Evolutionary conservation across 371 early-diverging fungal genomes (phyloP), one percentile per base, ranked within the genome.

Genomic region (Capillidium rhysosporum): DNA sequence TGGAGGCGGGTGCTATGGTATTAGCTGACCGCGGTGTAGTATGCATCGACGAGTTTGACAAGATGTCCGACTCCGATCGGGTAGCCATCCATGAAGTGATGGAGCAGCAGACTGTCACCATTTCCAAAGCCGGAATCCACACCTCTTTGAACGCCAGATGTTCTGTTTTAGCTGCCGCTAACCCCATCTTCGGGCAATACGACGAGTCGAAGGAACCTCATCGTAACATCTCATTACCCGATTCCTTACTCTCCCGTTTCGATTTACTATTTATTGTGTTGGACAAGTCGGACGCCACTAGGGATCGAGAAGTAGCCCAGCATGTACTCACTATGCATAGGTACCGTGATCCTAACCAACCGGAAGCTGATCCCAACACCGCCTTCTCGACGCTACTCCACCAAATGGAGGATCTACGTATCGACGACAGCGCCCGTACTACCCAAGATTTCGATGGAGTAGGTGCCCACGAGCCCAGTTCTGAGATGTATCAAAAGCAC

Each of bases 61-160:
- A 99, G 68, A 99, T 99, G 99, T 83, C 82, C 52, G 98, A 98
- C 57, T 74, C 80, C 25, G 99, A 99, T 67, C 80, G 99, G 59
- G 97, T 96, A 1, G 98, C 98, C 1, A 98, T 99, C 66, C 99
- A 99, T 73, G 99, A 99, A 81, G 99, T 98, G 2, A 99, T 99
- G 99, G 99, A 99, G 73, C 99, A 99, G 72, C 98, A 99, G 63
- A 93, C 95, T 0, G 92, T 97, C 4, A 94, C 93, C 0, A 90
- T 95, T 55, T 84, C 92, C 48, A 97, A 99, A 68, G 99, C 98
- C 4, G 98, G 99, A 43, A 98, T 98, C 58, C 89, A 94, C 61
- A 93, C 93, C 1, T 89, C 98, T 0, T 68, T 99, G 45, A 99
- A 99, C 66, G 99, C 99, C 2, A 80, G 99, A 31, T 94, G 96